Percentiles rank a stretch among this genome's conserved stretches.
These are phyloP conservation scores for Lotmaria passim DNA, from an alignment of 208 protist genomes.

Conservation along the genomic window DNA sequence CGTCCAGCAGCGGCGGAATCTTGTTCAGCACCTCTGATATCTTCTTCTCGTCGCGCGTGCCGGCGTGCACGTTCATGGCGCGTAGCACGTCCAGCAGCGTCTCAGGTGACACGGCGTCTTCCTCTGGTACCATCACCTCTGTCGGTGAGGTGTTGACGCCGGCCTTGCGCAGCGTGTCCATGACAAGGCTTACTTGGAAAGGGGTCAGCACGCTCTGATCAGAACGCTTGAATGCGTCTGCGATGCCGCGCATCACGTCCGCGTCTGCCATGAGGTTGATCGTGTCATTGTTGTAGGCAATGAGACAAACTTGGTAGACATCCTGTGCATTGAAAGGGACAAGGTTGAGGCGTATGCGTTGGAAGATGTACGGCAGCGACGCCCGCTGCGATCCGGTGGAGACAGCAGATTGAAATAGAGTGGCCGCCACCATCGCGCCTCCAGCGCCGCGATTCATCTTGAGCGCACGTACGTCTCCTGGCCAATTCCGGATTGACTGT, in stretches of 20 bases:
- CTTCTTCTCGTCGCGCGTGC: constrained; percentile 78
- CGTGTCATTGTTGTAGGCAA: constrained; percentile 65
- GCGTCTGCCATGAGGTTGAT: constrained; percentile 71
- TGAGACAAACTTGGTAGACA: constrained; percentile 81
- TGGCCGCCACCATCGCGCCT: constrained; percentile 9
- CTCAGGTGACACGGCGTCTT: constrained; percentile 81
- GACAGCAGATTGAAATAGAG: constrained; percentile 23
- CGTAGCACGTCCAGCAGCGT: constrained; percentile 73
- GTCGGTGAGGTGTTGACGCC: constrained; percentile 63
- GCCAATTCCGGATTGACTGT: neutral
- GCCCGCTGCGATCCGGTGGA: constrained; percentile 21
- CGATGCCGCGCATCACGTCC: constrained; percentile 86
- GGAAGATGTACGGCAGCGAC: constrained; percentile 56
- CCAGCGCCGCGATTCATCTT: constrained; percentile 24
- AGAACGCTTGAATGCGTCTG: constrained; percentile 66
- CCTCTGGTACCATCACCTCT: constrained; percentile 71
- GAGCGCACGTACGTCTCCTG: neutral
- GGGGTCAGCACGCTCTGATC: constrained; percentile 85
- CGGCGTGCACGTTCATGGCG: constrained; percentile 69
- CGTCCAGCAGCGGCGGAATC: constrained; percentile 67
- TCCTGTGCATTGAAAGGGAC: constrained; percentile 85
- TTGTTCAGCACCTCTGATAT: constrained; percentile 60
- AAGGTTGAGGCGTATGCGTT: constrained; percentile 66
- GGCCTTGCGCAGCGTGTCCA: constrained; percentile 75
- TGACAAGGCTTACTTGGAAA: constrained; percentile 79